Percentiles rank a stretch among this genome's conserved stretches.
Conservation (phyloP, 306 rosid species). For the Ormosia emarginata region DNA sequence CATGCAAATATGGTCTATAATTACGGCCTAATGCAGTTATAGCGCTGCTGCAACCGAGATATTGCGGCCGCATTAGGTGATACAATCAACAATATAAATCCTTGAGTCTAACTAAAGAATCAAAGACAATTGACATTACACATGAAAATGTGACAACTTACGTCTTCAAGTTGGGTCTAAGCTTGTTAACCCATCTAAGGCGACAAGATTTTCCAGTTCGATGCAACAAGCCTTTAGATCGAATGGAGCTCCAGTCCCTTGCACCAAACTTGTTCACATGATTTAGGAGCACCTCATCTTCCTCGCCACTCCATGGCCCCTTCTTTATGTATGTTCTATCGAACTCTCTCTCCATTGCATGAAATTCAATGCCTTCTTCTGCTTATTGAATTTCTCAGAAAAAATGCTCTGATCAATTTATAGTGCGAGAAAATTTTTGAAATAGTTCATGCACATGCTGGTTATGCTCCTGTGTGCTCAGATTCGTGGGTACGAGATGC, state of each 20-base stretch:
- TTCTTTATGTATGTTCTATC: constrained; percentile 40
- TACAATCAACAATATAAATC: too few relatives aligned
- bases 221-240: constrained; percentile 57
- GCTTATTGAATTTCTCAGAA: not conserved
- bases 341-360: constrained; percentile 35
- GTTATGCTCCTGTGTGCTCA: not conserved
- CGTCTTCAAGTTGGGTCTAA: constrained; percentile 57
- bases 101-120: not conserved
- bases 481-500: not conserved
- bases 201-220: constrained; percentile 64
- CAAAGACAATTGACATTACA: not conserved
- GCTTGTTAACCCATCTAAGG: constrained; percentile 64
- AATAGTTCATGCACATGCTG: not conserved
- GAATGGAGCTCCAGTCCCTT: constrained; percentile 73
- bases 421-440: not conserved
- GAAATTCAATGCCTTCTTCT: not conserved
- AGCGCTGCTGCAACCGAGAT: too few relatives aligned
- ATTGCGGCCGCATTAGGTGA: too few relatives aligned
- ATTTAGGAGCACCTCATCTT: constrained; percentile 51
- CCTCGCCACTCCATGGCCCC: constrained; percentile 64
- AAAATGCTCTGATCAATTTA: not conserved
- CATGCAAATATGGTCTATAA: too few relatives aligned
- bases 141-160: not conserved
- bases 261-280: constrained; percentile 53
- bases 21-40: not conserved